These are phyloP conservation scores for Barbarea vulgaris DNA, from an alignment of 345 rosid genomes.

Conservation along the genomic window DNA sequence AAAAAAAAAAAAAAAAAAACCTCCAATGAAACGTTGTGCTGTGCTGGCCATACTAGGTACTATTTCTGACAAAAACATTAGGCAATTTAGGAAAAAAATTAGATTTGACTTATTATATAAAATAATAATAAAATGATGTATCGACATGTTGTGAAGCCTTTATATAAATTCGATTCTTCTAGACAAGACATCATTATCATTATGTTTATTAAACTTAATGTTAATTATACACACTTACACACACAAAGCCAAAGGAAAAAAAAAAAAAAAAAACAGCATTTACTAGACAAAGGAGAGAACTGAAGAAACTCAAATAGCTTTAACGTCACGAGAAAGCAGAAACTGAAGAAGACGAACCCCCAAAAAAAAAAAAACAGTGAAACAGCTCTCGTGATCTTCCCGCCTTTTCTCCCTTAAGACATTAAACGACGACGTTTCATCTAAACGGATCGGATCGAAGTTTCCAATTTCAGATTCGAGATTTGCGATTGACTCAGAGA, in stretches of 20 bases:
- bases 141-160: background rate
- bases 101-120: background rate
- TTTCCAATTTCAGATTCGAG: slow-evolving; percentile 2
- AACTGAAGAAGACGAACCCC: background rate
- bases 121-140: background rate
- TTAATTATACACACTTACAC: no score
- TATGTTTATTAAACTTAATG: background rate
- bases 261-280: background rate
- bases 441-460: background rate
- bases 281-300: background rate
- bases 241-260: background rate
- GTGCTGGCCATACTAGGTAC: background rate
- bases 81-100: background rate
- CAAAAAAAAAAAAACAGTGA: background rate
- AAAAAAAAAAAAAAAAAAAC: no score
- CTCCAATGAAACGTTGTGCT: background rate
- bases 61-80: no score
- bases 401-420: background rate
- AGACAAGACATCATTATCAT: slow-evolving; percentile 24
- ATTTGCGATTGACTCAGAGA: background rate
- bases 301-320: slow-evolving; percentile 9
- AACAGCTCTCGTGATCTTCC: slow-evolving; percentile 34
- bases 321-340: slow-evolving; percentile 22
- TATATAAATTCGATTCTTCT: slow-evolving; percentile 22
- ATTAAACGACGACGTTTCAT: background rate